Evolutionary conservation across 1,284 basidiomycete genomes (phyloP), one percentile per base, ranked within the genome.

Genomic region (Rhodotorula sp.): DNA sequence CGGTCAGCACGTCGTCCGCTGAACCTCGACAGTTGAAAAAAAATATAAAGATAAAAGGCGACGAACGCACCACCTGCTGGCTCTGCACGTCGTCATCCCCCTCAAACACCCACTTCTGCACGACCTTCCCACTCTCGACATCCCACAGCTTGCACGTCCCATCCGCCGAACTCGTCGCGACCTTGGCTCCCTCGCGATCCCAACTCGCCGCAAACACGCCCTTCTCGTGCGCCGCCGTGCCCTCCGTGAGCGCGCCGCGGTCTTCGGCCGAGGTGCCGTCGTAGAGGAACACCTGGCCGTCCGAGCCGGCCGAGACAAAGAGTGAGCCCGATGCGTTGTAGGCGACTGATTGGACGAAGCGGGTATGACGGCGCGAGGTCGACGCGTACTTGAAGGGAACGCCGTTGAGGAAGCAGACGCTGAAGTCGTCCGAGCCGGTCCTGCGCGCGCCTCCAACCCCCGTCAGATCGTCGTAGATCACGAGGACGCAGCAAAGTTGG

Each of bases 291-390:
- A 85, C 83, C 82, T 94, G 95, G 59, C 85, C 87, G 81, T 99
- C 96, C 7, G 92, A 91, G 36, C 93, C 95, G 22, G 92, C 93
- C 57, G 92, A 94, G 22, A 88, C 90, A 79, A 98, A 97, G 32
- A 88, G 83, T 58, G 89, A 86, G 6, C 93, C 94, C 46, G 88
- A 88, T 0, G 89, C 88, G 2, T 64, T 56, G 51, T 75, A 75
- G 36, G 67, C 67, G 63, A 98, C 87, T 69, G 97, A 92, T 80
- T 97, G 93, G 8, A 99, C 92, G 79, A 97, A 99, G 79, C 91
- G 91, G 5, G 89, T 90, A 80, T 99, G 96, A 0, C 89, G 90
- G 78, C 87, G 89, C 80, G 94, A 90, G n/a, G 87, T 88, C 89
- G 71, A 62, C 32, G 70, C 87, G 76, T 88, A 94, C 81, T 94